These are phyloP conservation scores for Lipomyces sp. DNA, from an alignment of 805 yeast genomes.

Conservation along the genomic window DNA sequence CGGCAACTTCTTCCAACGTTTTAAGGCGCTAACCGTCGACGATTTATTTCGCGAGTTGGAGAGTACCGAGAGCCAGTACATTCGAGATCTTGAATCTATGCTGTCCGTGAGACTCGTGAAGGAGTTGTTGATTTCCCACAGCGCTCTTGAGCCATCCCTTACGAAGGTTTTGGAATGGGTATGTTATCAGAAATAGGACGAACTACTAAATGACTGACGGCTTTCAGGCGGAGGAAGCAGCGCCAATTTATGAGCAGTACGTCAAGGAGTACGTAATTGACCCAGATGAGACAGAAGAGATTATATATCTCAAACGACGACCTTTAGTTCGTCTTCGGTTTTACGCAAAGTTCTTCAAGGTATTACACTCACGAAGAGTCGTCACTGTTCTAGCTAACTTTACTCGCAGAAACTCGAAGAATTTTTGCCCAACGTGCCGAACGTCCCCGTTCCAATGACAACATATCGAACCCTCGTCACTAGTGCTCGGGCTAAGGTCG, in stretches of 20 bases:
- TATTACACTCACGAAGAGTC: not conserved
- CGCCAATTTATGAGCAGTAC: slow-evolving; percentile 36
- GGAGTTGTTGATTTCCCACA: slow-evolving; percentile 28
- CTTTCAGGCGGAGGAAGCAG: slow-evolving; percentile 34
- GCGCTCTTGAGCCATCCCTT: slow-evolving; percentile 24
- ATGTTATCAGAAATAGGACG: not conserved
- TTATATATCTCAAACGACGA: slow-evolving; percentile 36
- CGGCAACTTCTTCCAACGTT: not conserved
- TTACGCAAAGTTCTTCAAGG: slow-evolving; percentile 39
- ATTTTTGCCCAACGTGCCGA: slow-evolving; percentile 32
- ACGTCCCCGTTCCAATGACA: slow-evolving; percentile 29
- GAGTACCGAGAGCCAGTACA: slow-evolving; percentile 27
- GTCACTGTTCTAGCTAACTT: not conserved
- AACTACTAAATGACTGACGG: not conserved
- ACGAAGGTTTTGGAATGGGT: slow-evolving; percentile 29
- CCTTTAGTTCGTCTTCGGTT: slow-evolving; percentile 41
- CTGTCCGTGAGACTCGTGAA: slow-evolving; percentile 22
- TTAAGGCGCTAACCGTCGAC: slow-evolving; percentile 35
- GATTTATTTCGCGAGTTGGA: slow-evolving; percentile 31
- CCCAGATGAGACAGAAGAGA: slow-evolving; percentile 35
- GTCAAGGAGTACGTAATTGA: slow-evolving; percentile 30
- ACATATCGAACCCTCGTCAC: slow-evolving; percentile 32
- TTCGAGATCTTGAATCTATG: slow-evolving; percentile 26
- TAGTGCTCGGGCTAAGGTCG: slow-evolving; percentile 37
- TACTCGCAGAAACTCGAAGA: slow-evolving; percentile 35